A percentile compares a stretch with the other conserved stretches of the same genome.
phyloP scores from a whole-genome alignment of 1,284 basidiomycete species.

The Wallemia hederae region DNA sequence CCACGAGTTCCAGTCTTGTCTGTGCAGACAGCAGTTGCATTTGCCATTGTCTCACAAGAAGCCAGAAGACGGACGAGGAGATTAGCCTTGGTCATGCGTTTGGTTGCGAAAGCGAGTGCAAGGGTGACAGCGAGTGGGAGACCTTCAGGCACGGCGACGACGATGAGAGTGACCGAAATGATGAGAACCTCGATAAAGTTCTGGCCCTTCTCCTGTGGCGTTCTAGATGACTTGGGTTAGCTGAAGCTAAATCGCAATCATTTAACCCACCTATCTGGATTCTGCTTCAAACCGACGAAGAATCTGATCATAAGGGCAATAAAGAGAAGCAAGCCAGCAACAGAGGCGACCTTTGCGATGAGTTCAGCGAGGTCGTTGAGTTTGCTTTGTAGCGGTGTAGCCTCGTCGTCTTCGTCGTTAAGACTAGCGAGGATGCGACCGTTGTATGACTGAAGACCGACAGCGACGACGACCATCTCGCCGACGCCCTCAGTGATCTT shows the following conservation, averaged over 20 bases:
- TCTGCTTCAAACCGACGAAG: slow-evolving; percentile 50
- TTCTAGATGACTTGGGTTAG: slow-evolving; percentile 19
- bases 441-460: slow-evolving; percentile 76
- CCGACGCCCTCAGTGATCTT: slow-evolving; percentile 90
- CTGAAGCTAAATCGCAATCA: slow-evolving; percentile 1
- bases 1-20: slow-evolving; percentile 52
- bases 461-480: slow-evolving; percentile 65
- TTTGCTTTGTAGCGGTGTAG: slow-evolving; percentile 79
- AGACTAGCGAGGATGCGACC: slow-evolving; percentile 84
- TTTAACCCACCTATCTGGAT: slow-evolving; percentile 22
- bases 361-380: slow-evolving; percentile 72
- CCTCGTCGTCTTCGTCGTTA: slow-evolving; percentile 42
- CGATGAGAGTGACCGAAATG: slow-evolving; percentile 76
- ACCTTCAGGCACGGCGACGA: slow-evolving; percentile 92
- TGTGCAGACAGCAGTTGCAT: slow-evolving; percentile 82
- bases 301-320: slow-evolving; percentile 68
- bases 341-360: slow-evolving; percentile 66
- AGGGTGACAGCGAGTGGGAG: slow-evolving; percentile 86
- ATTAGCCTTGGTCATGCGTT: slow-evolving; percentile 82
- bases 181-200: slow-evolving; percentile 80
- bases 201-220: slow-evolving; percentile 55
- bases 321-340: slow-evolving; percentile 60
- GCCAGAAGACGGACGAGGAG: slow-evolving; percentile 80
- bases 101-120: slow-evolving; percentile 85
- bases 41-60: slow-evolving; percentile 95